These are phyloP conservation scores for Amauroascus niger DNA, from an alignment of 2,329 filamentous ascomycete species.

Conservation along the genomic window DNA sequence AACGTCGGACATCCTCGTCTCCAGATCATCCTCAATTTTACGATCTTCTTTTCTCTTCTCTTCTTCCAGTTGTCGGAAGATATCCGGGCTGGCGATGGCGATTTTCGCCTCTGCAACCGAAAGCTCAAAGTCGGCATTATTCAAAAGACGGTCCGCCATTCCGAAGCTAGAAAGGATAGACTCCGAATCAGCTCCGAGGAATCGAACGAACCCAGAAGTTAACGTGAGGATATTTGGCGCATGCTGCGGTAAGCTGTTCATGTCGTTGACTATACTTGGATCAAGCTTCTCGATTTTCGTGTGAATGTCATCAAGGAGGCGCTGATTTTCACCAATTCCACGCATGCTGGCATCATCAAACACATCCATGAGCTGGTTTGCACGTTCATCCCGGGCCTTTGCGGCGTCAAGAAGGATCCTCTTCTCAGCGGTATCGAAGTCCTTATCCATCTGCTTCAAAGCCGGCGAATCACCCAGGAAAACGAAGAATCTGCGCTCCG, in stretches of 20 bases:
- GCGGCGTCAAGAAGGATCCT: constrained; percentile 42
- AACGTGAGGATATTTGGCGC: constrained; percentile 22
- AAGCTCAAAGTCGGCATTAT: constrained; percentile 44
- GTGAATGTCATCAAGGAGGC: constrained; percentile 41
- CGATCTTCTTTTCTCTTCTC: constrained; percentile 43
- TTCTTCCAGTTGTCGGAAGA: constrained; percentile 35
- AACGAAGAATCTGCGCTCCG: constrained; percentile 44
- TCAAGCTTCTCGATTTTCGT: constrained; percentile 35
- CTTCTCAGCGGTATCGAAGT: constrained; percentile 45
- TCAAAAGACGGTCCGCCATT: constrained; percentile 41
- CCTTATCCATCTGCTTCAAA: constrained; percentile 41
- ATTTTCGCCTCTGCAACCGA: constrained; percentile 45
- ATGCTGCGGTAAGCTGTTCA: constrained; percentile 29
- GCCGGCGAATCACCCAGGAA: constrained; percentile 43
- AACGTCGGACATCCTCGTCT: constrained; percentile 36
- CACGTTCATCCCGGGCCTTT: constrained; percentile 41
- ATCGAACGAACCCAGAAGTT: constrained; percentile 30
- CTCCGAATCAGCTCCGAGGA: constrained; percentile 37
- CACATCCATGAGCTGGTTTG: constrained; percentile 42
- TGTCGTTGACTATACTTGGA: constrained; percentile 25
- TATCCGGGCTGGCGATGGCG: constrained; percentile 35
- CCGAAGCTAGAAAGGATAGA: constrained; percentile 41
- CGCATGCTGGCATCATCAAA: constrained; percentile 44
- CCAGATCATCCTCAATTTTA: constrained; percentile 37
- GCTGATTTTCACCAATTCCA: constrained; percentile 44